A percentile compares a stretch with the other conserved stretches of the same genome.
These are phyloP conservation scores for Heterobasidion occidentale DNA, from an alignment of 1,284 basidiomycete species.

Conservation along the genomic window DNA sequence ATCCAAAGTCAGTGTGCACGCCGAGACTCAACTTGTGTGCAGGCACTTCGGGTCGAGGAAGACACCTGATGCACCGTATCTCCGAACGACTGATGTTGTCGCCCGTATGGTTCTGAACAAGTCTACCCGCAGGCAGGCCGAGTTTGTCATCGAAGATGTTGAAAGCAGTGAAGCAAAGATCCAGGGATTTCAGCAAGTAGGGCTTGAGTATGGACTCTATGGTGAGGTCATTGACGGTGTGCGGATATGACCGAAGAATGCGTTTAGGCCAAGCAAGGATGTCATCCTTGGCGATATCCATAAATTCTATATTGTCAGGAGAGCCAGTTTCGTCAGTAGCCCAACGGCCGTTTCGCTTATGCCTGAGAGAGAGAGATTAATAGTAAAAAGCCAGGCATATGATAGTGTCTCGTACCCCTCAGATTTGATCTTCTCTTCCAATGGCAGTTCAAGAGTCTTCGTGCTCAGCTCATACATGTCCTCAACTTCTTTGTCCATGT, in stretches of 20 bases:
- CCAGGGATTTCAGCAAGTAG: slow-evolving; percentile 25
- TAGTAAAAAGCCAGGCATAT: slow-evolving; percentile 49
- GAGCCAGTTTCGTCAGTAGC: slow-evolving; percentile 26
- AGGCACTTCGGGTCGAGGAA: slow-evolving; percentile 10
- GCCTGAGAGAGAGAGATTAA: slow-evolving; percentile 30
- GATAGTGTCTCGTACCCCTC: slow-evolving; percentile 57
- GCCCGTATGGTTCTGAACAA: slow-evolving; percentile 20
- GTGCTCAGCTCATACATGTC: slow-evolving; percentile 55
- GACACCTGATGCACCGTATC: slow-evolving; percentile 28
- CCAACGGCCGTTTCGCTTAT: slow-evolving; percentile 56
- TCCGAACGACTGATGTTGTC: slow-evolving; percentile 29
- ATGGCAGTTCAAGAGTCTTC: slow-evolving; percentile 47
- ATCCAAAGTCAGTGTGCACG: slow-evolving; percentile 31
- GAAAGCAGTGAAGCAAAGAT: slow-evolving; percentile 24
- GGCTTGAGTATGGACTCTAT: slow-evolving; percentile 24
- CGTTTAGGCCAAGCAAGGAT: slow-evolving; percentile 21
- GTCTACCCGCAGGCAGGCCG: slow-evolving; percentile 21
- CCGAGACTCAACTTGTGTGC: slow-evolving; percentile 21
- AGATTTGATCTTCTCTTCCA: slow-evolving; percentile 55
- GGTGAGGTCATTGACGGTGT: slow-evolving; percentile 25
- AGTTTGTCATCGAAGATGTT: slow-evolving; percentile 23
- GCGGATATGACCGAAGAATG: slow-evolving; percentile 24
- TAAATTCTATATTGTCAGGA: slow-evolving; percentile 24
- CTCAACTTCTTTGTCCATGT: slow-evolving; percentile 7
- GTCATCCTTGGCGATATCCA: slow-evolving; percentile 25